phyloP scores from a whole-genome alignment of 805 yeast species.

The Lipomyces kockii region DNA sequence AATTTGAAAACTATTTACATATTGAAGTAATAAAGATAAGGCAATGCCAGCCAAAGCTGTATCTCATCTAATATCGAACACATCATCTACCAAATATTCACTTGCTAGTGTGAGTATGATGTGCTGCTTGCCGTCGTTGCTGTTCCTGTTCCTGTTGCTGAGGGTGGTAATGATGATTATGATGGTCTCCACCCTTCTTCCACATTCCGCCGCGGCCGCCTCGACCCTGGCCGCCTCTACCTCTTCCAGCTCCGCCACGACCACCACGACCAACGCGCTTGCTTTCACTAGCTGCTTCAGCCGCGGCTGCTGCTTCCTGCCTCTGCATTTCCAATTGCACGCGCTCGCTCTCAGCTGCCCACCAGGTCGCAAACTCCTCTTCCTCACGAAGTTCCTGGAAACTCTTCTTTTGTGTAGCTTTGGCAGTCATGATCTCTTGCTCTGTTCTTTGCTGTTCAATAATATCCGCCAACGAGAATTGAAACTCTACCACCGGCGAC shows the following conservation, averaged over 20 bases:
- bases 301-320: constrained; percentile 18
- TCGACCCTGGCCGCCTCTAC: constrained; percentile 1
- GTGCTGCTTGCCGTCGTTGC: background rate
- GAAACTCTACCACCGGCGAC: constrained; percentile 15
- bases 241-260: constrained; percentile 4
- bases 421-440: constrained; percentile 46
- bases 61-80: background rate
- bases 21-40: background rate
- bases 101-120: background rate
- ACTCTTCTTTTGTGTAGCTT: constrained; percentile 48
- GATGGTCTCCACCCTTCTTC: background rate
- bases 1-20: background rate
- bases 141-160: background rate
- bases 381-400: constrained; percentile 77
- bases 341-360: constrained; percentile 71
- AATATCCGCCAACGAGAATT: constrained; percentile 32
- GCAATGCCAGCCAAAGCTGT: background rate
- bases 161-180: background rate
- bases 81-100: background rate
- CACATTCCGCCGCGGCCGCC: background rate
- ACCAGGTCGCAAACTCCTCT: constrained; percentile 85
- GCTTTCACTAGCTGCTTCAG: constrained; percentile 1
- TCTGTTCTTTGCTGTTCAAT: constrained; percentile 48
- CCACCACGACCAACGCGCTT: background rate
- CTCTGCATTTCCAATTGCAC: constrained; percentile 33